Evolutionary conservation across 179 eudicot species (phyloP).

Genomic region (Dionaea muscipula): DNA sequence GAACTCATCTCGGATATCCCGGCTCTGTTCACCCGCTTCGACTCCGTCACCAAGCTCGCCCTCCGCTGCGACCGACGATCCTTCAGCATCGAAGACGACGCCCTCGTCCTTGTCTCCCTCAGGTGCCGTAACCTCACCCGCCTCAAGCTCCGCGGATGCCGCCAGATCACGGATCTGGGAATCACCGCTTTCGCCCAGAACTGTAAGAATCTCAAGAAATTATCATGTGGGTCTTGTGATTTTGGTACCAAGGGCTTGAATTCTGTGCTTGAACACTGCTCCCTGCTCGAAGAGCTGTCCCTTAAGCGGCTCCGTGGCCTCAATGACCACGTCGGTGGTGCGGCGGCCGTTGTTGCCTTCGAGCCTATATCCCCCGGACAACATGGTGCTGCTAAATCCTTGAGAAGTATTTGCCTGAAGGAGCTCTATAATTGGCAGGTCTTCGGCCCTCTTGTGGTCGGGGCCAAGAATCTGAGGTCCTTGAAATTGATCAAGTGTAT

Average conservation of each 20-base stretch:
- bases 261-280: slow-evolving; percentile 43
- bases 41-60: slow-evolving; percentile 67
- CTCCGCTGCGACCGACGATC: slow-evolving; percentile 68
- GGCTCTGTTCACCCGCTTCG: slow-evolving; percentile 41
- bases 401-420: slow-evolving; percentile 53
- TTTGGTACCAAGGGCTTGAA: slow-evolving; percentile 66
- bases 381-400: slow-evolving; percentile 30
- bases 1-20: slow-evolving; percentile 27
- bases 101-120: slow-evolving; percentile 33
- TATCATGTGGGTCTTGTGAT: slow-evolving; percentile 68
- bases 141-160: slow-evolving; percentile 57
- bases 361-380: slow-evolving; percentile 47
- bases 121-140: slow-evolving; percentile 52
- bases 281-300: slow-evolving; percentile 52
- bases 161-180: slow-evolving; percentile 50
- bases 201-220: slow-evolving; percentile 39
- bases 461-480: slow-evolving; percentile 45
- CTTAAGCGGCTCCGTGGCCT: slow-evolving; percentile 59
- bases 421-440: slow-evolving; percentile 67
- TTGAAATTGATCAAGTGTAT: slow-evolving; percentile 58
- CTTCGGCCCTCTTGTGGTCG: slow-evolving; percentile 55
- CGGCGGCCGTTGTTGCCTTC: not conserved
- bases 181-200: slow-evolving; percentile 43
- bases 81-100: slow-evolving; percentile 46
- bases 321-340: slow-evolving; percentile 16